Evolutionary conservation across 257 asterid genomes (phyloP).

Genomic region (Perilla frutescens): DNA sequence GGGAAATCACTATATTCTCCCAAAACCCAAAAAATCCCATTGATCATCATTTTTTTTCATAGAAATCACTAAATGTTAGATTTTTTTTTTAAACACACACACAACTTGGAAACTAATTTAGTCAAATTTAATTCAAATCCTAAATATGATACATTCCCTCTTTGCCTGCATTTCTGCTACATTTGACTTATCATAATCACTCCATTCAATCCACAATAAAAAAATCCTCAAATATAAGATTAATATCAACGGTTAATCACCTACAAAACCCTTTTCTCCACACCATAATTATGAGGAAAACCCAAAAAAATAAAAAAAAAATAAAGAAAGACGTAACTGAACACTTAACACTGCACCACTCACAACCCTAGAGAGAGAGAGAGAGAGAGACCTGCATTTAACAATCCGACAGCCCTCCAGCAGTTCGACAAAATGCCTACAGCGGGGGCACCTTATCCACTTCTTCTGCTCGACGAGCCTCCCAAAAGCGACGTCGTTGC

Average conservation of each 20-base stretch:
- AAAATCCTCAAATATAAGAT: constrained; percentile 5
- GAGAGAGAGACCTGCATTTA: constrained; percentile 58
- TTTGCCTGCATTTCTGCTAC: not conserved
- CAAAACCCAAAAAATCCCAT: no score
- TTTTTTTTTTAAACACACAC: no score
- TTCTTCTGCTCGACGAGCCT: constrained; percentile 55
- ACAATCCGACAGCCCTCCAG: constrained; percentile 58
- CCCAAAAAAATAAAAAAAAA: not conserved
- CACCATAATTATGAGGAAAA: not conserved
- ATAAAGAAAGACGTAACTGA: not conserved
- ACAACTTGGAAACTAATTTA: no score
- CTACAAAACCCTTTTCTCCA: not conserved
- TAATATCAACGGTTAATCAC: not conserved
- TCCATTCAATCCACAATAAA: not conserved
- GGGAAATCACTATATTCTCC: no score
- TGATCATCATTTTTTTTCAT: not conserved
- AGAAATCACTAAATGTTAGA: no score
- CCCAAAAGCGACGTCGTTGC: constrained; percentile 58
- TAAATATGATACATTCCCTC: no score
- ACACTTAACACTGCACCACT: not conserved
- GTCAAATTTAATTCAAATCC: no score
- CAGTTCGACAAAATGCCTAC: constrained; percentile 68
- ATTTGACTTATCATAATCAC: not conserved
- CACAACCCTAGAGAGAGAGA: not conserved
- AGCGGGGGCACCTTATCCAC: constrained; percentile 78